These are phyloP conservation scores for Leishmania aethiopica DNA, from an alignment of 208 protist genomes.

Conservation along the genomic window DNA sequence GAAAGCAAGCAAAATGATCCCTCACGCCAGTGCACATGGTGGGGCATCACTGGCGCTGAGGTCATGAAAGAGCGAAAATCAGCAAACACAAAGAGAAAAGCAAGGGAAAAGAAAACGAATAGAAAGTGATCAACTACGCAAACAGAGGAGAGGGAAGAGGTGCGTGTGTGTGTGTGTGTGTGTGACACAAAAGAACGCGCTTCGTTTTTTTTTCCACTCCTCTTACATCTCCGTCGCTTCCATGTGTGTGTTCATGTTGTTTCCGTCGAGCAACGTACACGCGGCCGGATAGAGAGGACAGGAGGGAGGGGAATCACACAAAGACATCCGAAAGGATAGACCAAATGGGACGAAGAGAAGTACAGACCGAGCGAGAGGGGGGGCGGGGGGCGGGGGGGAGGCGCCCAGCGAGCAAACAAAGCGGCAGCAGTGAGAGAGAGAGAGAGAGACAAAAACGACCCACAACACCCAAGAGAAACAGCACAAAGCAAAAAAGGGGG, in stretches of 20 bases:
- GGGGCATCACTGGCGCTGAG: background rate
- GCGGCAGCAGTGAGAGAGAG: slow-evolving; percentile 4
- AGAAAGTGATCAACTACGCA: background rate
- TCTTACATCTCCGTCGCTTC: background rate
- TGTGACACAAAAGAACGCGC: background rate
- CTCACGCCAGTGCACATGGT: background rate
- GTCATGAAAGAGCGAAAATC: background rate
- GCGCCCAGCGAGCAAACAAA: slow-evolving; percentile 2
- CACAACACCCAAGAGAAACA: background rate
- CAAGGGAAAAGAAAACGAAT: background rate
- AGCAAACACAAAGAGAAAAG: background rate
- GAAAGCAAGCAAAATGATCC: background rate
- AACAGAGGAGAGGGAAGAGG: background rate
- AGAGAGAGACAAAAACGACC: background rate
- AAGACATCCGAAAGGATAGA: background rate
- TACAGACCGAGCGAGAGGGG: background rate
- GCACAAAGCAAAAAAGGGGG: background rate
- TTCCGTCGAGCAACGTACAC: background rate
- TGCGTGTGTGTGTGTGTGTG: too few relatives aligned
- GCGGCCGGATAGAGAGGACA: background rate
- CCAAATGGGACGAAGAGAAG: background rate
- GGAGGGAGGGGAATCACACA: too few relatives aligned
- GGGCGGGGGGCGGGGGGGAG: too few relatives aligned
- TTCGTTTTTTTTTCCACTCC: background rate
- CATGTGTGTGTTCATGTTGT: background rate